Percentiles rank a stretch among this genome's conserved stretches.
These are phyloP conservation scores for Corchorus olitorius DNA, from an alignment of 345 rosid genomes.

Conservation along the genomic window DNA sequence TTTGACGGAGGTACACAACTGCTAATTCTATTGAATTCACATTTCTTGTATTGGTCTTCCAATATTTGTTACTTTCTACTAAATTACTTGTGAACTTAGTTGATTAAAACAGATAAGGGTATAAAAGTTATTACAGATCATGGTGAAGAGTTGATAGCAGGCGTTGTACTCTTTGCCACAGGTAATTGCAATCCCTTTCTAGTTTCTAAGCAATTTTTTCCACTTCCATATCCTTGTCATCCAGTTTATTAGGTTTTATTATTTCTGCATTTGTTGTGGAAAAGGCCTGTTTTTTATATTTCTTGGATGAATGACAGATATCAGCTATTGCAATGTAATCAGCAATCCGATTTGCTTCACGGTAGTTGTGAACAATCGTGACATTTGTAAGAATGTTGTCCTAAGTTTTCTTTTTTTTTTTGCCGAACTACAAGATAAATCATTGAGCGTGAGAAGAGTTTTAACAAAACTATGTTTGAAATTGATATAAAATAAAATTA, in stretches of 20 bases:
- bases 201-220: not conserved
- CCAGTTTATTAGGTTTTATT: not conserved
- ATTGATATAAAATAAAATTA: too few relatives aligned
- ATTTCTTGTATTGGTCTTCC: not conserved
- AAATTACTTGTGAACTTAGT: constrained; percentile 45
- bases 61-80: not conserved
- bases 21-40: constrained; percentile 17
- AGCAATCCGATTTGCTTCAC: too few relatives aligned
- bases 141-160: constrained; percentile 83
- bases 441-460: too few relatives aligned
- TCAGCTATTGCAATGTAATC: too few relatives aligned
- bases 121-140: constrained; percentile 84
- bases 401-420: too few relatives aligned
- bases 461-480: too few relatives aligned
- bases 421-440: too few relatives aligned
- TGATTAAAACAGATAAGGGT: constrained; percentile 75
- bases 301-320: not conserved
- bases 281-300: not conserved
- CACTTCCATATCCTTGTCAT: not conserved
- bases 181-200: constrained; percentile 46
- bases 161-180: constrained; percentile 98
- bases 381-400: too few relatives aligned
- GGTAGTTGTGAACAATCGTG: too few relatives aligned
- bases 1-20: constrained; percentile 61
- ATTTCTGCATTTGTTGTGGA: not conserved